These are phyloP conservation scores for Penicillium samsonianum DNA, from an alignment of 495 filamentous ascomycete species.

Conservation along the genomic window DNA sequence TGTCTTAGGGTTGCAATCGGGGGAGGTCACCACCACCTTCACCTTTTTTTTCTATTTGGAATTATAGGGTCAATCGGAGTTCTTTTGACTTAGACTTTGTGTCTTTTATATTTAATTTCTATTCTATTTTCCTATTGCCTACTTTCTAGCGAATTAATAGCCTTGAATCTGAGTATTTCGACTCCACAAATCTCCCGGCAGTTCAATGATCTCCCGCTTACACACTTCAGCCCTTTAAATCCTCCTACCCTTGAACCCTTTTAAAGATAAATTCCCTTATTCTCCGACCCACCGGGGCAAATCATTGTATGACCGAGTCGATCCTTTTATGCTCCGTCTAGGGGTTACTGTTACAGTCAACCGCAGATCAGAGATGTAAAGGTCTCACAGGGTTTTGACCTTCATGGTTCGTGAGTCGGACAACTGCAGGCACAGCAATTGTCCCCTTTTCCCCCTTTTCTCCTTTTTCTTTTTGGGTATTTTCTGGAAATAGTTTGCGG, in stretches of 20 bases:
- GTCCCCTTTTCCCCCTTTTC: not conserved
- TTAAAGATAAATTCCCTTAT: slow-evolving; percentile 15
- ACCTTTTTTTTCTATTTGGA: no score
- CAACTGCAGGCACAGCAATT: slow-evolving; percentile 22
- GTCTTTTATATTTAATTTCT: no score
- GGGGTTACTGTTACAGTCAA: slow-evolving; percentile 34
- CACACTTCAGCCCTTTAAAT: slow-evolving; percentile 1
- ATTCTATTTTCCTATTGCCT: no score
- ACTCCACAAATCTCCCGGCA: not conserved
- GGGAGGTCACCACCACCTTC: no score
- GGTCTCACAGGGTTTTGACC: slow-evolving; percentile 22
- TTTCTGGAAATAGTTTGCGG: slow-evolving; percentile 1
- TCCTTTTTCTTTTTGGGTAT: not conserved
- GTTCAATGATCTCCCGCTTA: not conserved
- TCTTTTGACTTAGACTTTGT: no score
- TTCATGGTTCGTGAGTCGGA: slow-evolving; percentile 19
- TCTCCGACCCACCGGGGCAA: slow-evolving; percentile 22
- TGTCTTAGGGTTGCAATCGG: no score
- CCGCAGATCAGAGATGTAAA: slow-evolving; percentile 16
- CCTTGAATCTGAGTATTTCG: no score
- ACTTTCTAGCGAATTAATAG: no score
- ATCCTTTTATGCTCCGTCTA: slow-evolving; percentile 30
- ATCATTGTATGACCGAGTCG: slow-evolving; percentile 16
- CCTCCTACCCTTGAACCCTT: not conserved
- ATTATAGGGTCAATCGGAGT: no score